phyloP scores from a whole-genome alignment of 2,329 filamentous ascomycete genomes.

The Metarhizium anisopliae region DNA sequence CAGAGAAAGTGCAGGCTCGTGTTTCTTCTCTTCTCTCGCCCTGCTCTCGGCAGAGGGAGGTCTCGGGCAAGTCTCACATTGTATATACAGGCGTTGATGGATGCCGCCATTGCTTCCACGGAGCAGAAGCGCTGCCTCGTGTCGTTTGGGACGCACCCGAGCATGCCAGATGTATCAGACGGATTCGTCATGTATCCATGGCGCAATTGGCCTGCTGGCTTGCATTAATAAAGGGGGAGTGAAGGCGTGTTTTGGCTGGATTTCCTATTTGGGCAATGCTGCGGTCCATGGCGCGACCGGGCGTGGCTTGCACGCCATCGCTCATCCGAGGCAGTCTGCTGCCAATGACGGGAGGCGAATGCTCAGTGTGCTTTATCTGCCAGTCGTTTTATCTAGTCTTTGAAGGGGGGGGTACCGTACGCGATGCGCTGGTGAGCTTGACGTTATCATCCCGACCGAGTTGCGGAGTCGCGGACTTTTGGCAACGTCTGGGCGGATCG shows the following conservation, averaged over 20 bases:
- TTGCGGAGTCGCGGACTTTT: too few species aligned
- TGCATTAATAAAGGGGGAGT: not conserved
- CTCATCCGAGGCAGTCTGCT: not conserved
- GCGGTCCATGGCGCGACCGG: not conserved
- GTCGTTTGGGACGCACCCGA: not conserved
- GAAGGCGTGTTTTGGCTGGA: not conserved
- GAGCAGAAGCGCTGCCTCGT: not conserved
- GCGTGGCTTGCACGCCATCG: slow-evolving; percentile 4
- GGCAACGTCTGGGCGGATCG: too few species aligned
- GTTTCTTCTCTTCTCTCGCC: too few species aligned
- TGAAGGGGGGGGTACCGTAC: too few species aligned
- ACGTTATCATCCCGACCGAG: too few species aligned
- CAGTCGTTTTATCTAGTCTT: too few species aligned
- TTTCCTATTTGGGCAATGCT: not conserved
- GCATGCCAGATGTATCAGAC: not conserved
- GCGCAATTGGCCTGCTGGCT: slow-evolving; percentile 1
- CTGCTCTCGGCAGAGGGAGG: not conserved
- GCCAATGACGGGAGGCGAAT: too few species aligned
- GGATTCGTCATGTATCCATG: not conserved
- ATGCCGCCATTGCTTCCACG: not conserved
- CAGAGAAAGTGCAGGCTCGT: too few species aligned
- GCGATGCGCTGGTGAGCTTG: too few species aligned
- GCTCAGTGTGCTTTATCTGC: too few species aligned
- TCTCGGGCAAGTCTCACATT: not conserved
- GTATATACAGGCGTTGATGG: not conserved